Evolutionary conservation across 2,329 filamentous ascomycete genomes (phyloP), one percentile per base, ranked within the genome.

Genomic region (Penicillium sp.): DNA sequence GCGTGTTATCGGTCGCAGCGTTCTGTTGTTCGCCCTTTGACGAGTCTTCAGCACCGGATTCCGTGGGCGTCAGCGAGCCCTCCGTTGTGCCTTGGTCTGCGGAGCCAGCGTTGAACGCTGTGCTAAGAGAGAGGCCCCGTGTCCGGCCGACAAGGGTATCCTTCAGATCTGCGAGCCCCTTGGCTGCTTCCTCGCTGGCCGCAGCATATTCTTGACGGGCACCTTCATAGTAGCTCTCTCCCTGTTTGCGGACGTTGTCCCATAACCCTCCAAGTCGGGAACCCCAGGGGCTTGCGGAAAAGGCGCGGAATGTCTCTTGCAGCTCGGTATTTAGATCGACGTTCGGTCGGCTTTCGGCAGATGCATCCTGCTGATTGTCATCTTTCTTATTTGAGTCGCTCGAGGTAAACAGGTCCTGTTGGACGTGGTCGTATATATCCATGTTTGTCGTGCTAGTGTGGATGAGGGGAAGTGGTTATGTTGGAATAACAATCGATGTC

Each of bases 391-490:
- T 65, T 53, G 70, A 64, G 61, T 88, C 83, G 70, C 87, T 85
- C 45, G 86, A 83, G 65, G 76, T 65, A 69, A 91, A 85, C 56
- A 88, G 86, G 76, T 95, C 90, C 81, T 97, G 92, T 75, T 92
- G 89, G 72, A 98, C 96, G 78, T 97, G 93, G 75, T 99, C 95
- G 85, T 98, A 99, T 73, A 96, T 85, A 86, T 99, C 95, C 95
- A 99, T 98, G 59, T 59, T 56, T 55, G 58, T 64, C 56, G 66
- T 65, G 65, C 65, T 64, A 66, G 56, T 64, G 60, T 30, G 46
- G 45, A 31, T 48, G 56, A 41, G 60, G n/a, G 53, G 46, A 41
- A 49, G 55, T 41, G 58, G 44, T 44, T 47, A 29, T 47, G 53
- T 48, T 26, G 41, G 31, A 44, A 55, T 19, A 38, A 56, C 45